Percentiles rank a stretch among this genome's conserved stretches.
Conservation (phyloP, 495 filamentous ascomycete genomes). For the Bryoglossum gracile region DNA sequence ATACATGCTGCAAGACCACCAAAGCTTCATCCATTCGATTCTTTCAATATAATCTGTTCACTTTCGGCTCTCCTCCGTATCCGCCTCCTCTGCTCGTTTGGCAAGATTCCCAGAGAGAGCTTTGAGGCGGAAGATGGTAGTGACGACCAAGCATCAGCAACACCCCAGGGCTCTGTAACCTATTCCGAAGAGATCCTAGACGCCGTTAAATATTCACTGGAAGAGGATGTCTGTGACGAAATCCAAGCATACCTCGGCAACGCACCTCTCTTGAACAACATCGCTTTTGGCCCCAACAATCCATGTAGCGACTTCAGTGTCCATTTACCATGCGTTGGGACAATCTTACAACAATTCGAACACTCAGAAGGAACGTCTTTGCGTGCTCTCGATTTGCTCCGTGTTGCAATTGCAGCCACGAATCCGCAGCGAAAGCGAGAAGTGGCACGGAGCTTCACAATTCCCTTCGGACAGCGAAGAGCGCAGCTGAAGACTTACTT, state of each 20-base stretch:
- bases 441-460: neutral
- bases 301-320: slow-evolving; percentile 1
- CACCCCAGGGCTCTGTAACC: slow-evolving; percentile 1
- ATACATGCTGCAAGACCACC: neutral
- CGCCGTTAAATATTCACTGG: slow-evolving; percentile 7
- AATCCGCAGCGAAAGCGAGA: slow-evolving; percentile 2
- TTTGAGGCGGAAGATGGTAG: neutral
- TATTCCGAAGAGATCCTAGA: slow-evolving; percentile 6
- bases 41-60: slow-evolving; percentile 10
- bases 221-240: slow-evolving; percentile 9
- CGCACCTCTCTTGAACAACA: slow-evolving; percentile 1
- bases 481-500: slow-evolving; percentile 7
- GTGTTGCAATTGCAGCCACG: slow-evolving; percentile 2
- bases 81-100: slow-evolving; percentile 7
- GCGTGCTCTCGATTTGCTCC: slow-evolving; percentile 2
- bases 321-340: slow-evolving; percentile 7
- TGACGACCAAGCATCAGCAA: neutral
- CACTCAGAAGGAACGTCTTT: neutral
- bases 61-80: slow-evolving; percentile 3
- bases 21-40: slow-evolving; percentile 7
- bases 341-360: slow-evolving; percentile 2
- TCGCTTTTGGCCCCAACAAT: neutral
- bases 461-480: slow-evolving; percentile 2
- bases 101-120: neutral
- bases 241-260: slow-evolving; percentile 6